phyloP scores from a whole-genome alignment of 2,329 filamentous ascomycete genomes.

The Zymoseptoria passerinii region DNA sequence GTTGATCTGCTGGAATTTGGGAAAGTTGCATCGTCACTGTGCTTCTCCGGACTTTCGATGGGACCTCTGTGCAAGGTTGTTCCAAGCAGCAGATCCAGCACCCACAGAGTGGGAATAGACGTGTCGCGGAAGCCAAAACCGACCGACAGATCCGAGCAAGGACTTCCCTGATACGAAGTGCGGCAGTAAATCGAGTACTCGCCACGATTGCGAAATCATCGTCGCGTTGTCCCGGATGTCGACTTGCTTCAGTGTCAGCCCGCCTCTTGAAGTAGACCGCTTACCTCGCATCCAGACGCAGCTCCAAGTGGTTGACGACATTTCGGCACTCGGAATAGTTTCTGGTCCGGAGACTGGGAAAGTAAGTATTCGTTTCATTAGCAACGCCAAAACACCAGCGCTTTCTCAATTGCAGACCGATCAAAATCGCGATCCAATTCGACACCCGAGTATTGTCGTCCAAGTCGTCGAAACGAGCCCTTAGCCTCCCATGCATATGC shows the following conservation, averaged over 20 bases:
- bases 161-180: not conserved
- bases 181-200: not conserved
- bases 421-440: not conserved
- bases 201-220: not conserved
- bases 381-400: not conserved
- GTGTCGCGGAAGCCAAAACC: not conserved
- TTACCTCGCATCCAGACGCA: not conserved
- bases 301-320: not conserved
- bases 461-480: not conserved
- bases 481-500: conserved; percentile 49
- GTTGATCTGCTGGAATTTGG: not conserved
- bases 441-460: not conserved
- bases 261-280: not conserved
- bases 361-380: not conserved
- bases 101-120: not conserved
- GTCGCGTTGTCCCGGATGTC: not conserved
- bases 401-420: not conserved
- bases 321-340: not conserved
- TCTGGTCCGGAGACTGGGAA: not conserved
- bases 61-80: not conserved
- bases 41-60: not conserved
- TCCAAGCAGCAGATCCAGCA: not conserved
- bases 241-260: not conserved
- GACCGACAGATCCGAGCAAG: not conserved
- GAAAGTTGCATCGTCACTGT: not conserved